These are phyloP conservation scores for Rubroshorea leprosula DNA, from an alignment of 345 rosid species.

Conservation along the genomic window DNA sequence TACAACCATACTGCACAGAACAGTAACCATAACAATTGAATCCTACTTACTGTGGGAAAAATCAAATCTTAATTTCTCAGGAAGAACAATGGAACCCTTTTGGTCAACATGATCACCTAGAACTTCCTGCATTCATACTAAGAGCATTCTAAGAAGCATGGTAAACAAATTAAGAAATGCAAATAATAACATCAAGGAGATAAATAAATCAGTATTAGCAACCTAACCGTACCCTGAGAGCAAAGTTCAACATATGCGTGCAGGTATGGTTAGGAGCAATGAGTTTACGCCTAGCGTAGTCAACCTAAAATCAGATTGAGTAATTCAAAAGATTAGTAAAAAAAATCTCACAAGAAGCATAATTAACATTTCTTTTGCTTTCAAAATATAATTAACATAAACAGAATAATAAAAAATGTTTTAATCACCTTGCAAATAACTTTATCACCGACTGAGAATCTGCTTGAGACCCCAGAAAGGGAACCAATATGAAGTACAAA, in stretches of 20 bases:
- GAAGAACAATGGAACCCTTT: slow-evolving; percentile 96
- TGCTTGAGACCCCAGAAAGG: slow-evolving; percentile 35
- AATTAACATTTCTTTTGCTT: not conserved
- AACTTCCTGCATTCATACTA: slow-evolving; percentile 57
- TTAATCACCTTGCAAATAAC: slow-evolving; percentile 68
- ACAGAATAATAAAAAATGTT: slow-evolving; percentile 7
- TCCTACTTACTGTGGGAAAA: slow-evolving; percentile 80
- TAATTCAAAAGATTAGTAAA: slow-evolving; percentile 37
- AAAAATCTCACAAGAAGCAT: not conserved
- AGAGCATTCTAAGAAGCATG: slow-evolving; percentile 8
- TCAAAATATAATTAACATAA: not conserved
- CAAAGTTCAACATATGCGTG: slow-evolving; percentile 94
- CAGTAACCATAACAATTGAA: not conserved
- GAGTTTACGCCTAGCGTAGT: slow-evolving; percentile 78
- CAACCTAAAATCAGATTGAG: slow-evolving; percentile 46
- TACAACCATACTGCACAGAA: slow-evolving; percentile 9
- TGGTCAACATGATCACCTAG: slow-evolving; percentile 95
- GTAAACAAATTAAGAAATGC: not conserved
- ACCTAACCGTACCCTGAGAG: slow-evolving; percentile 57
- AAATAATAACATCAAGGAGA: slow-evolving; percentile 2
- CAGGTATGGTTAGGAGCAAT: slow-evolving; percentile 98
- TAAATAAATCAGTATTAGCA: not conserved
- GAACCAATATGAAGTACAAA: slow-evolving; percentile 87
- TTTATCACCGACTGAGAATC: slow-evolving; percentile 59
- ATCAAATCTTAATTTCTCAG: slow-evolving; percentile 93